Evolutionary conservation across 2,329 filamentous ascomycete genomes (phyloP).

Genomic region (Hypomyces perniciosus): DNA sequence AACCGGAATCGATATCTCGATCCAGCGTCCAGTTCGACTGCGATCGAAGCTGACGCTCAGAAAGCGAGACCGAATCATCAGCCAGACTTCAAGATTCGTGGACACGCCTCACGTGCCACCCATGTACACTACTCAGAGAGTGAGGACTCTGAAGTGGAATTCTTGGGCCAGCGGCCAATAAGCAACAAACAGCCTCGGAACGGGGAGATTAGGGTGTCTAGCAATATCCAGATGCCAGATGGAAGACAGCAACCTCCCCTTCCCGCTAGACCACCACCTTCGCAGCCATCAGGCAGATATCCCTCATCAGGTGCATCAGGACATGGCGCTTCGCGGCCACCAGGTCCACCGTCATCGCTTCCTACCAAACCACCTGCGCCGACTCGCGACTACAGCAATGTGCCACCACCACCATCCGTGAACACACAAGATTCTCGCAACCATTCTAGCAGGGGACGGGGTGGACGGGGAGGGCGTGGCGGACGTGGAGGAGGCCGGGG

Average conservation of each 20-base stretch:
- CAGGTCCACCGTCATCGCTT: conserved; percentile 20
- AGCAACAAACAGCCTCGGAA: conserved; percentile 25
- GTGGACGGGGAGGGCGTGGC: conserved; percentile 13
- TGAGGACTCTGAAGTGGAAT: conserved; percentile 41
- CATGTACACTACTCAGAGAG: conserved; percentile 41
- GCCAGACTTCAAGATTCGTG: conserved; percentile 28
- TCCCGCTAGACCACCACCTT: conserved; percentile 33
- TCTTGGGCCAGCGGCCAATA: conserved; percentile 29
- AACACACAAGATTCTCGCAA: conserved; percentile 1
- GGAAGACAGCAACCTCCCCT: conserved; percentile 29
- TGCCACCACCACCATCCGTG: conserved; percentile 23
- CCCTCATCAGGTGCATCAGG: conserved; percentile 20
- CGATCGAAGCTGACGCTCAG: conserved; percentile 31
- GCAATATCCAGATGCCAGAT: conserved; percentile 34
- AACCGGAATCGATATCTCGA: conserved; percentile 48
- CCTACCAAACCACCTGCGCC: conserved; percentile 25
- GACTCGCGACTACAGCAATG: conserved; percentile 22
- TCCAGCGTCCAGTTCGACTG: conserved; percentile 31
- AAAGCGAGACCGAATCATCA: conserved; percentile 18
- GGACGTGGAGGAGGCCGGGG: conserved; percentile 21
- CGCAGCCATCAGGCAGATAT: conserved; percentile 18
- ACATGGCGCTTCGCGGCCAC: conserved; percentile 14
- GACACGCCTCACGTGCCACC: conserved; percentile 30
- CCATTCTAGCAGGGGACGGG: conserved; percentile 2
- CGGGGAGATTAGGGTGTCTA: conserved; percentile 35